Evolutionary conservation across 257 asterid species (phyloP).

Genomic region (Solanum neorickii): DNA sequence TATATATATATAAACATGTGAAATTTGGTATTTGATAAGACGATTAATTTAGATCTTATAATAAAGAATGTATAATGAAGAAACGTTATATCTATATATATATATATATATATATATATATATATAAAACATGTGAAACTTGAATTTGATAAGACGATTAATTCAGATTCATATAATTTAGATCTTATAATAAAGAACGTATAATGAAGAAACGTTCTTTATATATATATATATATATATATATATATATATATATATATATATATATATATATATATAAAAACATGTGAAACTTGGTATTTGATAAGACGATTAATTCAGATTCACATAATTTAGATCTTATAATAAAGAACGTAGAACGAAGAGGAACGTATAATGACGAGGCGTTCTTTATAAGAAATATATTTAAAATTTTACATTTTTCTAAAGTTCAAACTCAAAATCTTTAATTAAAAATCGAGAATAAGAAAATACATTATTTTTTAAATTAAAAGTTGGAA

Average conservation of each 20-base stretch:
- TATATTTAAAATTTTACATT: background rate
- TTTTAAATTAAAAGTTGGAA: background rate
- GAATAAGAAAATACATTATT: background rate
- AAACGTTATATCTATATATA: too few relatives aligned
- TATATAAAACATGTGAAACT: too few relatives aligned
- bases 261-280: background rate
- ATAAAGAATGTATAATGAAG: too few relatives aligned
- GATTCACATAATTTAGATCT: background rate
- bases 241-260: too few relatives aligned
- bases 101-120: too few relatives aligned
- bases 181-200: too few relatives aligned
- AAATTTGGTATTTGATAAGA: too few relatives aligned
- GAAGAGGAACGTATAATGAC: background rate
- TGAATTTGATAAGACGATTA: background rate
- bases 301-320: background rate
- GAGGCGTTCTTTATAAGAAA: background rate
- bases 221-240: too few relatives aligned
- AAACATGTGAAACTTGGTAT: background rate
- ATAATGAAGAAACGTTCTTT: too few relatives aligned
- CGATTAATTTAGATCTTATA: too few relatives aligned
- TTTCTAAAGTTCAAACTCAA: background rate
- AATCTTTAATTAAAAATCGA: background rate
- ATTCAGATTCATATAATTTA: background rate
- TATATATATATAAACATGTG: too few relatives aligned
- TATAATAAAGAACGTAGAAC: background rate